Percentiles rank a stretch among this genome's conserved stretches.
phyloP scores from a whole-genome alignment of 2,329 filamentous ascomycete genomes.

The Fusarium sp. region DNA sequence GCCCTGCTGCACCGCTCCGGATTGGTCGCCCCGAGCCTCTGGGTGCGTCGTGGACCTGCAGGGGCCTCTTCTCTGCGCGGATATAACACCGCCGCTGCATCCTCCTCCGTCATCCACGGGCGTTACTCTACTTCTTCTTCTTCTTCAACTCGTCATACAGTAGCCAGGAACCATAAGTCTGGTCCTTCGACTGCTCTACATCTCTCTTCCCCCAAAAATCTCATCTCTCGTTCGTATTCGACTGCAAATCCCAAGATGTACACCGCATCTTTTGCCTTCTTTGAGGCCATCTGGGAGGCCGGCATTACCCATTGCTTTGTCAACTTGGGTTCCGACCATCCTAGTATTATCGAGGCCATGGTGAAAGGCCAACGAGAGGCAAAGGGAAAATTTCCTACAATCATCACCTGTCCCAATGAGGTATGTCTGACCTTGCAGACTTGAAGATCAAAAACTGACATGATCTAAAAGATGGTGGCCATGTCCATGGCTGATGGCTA shows the following conservation, averaged over 20 bases:
- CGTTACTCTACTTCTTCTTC: slow-evolving; percentile 24
- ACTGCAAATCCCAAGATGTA: slow-evolving; percentile 62
- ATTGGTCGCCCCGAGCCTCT: slow-evolving; percentile 41
- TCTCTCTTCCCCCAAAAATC: slow-evolving; percentile 17
- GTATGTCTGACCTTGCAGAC: slow-evolving; percentile 53
- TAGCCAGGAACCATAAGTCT: slow-evolving; percentile 10
- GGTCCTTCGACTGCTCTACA: slow-evolving; percentile 19
- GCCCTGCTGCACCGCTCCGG: slow-evolving; percentile 42
- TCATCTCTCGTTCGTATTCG: slow-evolving; percentile 39
- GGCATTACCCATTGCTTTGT: slow-evolving; percentile 71
- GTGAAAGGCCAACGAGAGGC: slow-evolving; percentile 79
- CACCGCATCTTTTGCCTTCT: slow-evolving; percentile 84
- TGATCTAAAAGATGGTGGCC: slow-evolving; percentile 76
- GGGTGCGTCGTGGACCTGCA: slow-evolving; percentile 33
- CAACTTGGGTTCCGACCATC: slow-evolving; percentile 79
- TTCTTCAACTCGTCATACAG: slow-evolving; percentile 8
- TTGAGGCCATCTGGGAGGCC: slow-evolving; percentile 82
- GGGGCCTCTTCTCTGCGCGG: slow-evolving; percentile 27
- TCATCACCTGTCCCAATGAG: slow-evolving; percentile 86
- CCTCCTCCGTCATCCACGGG: slow-evolving; percentile 6
- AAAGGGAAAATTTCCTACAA: slow-evolving; percentile 73
- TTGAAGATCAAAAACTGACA: slow-evolving; percentile 16
- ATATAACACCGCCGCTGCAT: slow-evolving; percentile 35
- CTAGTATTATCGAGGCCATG: slow-evolving; percentile 84
- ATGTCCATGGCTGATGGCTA: slow-evolving; percentile 88